These are phyloP conservation scores for Handroanthus guayacan DNA, from an alignment of 257 asterid species.

Conservation along the genomic window DNA sequence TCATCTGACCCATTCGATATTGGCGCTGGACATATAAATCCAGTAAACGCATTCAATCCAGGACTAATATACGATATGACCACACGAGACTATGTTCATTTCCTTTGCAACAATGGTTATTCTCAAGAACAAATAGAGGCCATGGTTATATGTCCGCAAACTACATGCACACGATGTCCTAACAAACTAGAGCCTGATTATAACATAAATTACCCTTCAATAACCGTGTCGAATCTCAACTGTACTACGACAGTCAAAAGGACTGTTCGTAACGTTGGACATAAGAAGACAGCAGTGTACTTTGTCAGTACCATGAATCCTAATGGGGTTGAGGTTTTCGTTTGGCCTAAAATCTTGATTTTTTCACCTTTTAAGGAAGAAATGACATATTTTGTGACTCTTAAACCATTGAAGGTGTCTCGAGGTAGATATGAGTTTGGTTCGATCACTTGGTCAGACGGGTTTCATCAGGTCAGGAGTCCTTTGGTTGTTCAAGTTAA, in stretches of 20 bases:
- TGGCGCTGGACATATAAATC: conserved; percentile 76
- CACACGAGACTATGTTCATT: conserved; percentile 46
- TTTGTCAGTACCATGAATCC: conserved; percentile 48
- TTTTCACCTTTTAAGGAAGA: conserved; percentile 55
- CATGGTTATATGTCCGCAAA: conserved; percentile 37
- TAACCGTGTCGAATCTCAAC: conserved; percentile 47
- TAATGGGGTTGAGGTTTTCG: conserved; percentile 59
- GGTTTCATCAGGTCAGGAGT: conserved; percentile 58
- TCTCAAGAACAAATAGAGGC: conserved; percentile 42
- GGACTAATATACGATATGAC: conserved; percentile 67
- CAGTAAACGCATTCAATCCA: conserved; percentile 65
- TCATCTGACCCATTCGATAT: conserved; percentile 54
- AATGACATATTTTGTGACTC: conserved; percentile 44
- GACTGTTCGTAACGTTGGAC: conserved; percentile 45
- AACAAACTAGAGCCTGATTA: conserved; percentile 24
- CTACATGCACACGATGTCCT: conserved; percentile 33
- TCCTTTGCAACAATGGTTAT: conserved; percentile 55
- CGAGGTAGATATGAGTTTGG: conserved; percentile 61
- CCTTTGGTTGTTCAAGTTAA: conserved; percentile 66
- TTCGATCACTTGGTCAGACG: conserved; percentile 66
- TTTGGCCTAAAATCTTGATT: conserved; percentile 53
- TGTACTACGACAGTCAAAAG: conserved; percentile 45
- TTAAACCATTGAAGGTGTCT: conserved; percentile 48
- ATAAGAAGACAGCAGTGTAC: conserved; percentile 45
- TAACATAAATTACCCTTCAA: conserved; percentile 59